Conservation (phyloP, 148 eudicot genomes). For the Talinum fruticosum region DNA sequence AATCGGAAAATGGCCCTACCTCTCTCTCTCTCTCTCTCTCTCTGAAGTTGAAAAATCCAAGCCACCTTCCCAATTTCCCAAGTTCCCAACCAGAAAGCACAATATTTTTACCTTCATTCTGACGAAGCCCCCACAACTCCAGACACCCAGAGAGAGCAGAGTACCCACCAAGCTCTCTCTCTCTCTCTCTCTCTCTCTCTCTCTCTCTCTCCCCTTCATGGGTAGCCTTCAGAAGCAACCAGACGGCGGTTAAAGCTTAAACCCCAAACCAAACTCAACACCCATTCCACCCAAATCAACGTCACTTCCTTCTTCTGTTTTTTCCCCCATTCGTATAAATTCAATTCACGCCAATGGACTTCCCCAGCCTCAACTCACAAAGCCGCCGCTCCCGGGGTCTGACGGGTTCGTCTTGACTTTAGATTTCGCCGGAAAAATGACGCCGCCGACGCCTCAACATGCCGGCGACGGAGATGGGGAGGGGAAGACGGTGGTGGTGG, state of each 20-base stretch:
- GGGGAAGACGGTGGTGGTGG: slow-evolving; percentile 75
- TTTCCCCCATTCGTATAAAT: background rate
- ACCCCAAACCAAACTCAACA: slow-evolving; percentile 24
- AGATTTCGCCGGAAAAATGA: slow-evolving; percentile 32
- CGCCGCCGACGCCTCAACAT: slow-evolving; percentile 30
- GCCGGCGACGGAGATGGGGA: slow-evolving; percentile 28
- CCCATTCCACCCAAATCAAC: background rate
- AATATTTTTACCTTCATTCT: slow-evolving; percentile 8
- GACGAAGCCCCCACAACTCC: background rate
- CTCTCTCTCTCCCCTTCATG: slow-evolving; percentile 23
- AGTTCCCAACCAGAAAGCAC: slow-evolving; percentile 19
- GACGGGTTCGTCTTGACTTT: background rate
- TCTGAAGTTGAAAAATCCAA: slow-evolving; percentile 13
- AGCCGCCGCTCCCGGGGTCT: background rate
- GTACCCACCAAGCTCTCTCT: slow-evolving; percentile 10
- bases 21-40: too few species aligned
- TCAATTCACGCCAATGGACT: background rate
- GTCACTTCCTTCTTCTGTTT: background rate
- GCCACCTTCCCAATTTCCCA: slow-evolving; percentile 24
- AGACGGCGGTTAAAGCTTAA: slow-evolving; percentile 40
- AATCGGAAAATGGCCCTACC: background rate
- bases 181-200: background rate
- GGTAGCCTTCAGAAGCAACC: slow-evolving; percentile 29
- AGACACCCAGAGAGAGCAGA: too few species aligned
- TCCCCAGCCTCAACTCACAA: background rate